phyloP scores from a whole-genome alignment of 78 protist species.

The Guillardia theta region DNA sequence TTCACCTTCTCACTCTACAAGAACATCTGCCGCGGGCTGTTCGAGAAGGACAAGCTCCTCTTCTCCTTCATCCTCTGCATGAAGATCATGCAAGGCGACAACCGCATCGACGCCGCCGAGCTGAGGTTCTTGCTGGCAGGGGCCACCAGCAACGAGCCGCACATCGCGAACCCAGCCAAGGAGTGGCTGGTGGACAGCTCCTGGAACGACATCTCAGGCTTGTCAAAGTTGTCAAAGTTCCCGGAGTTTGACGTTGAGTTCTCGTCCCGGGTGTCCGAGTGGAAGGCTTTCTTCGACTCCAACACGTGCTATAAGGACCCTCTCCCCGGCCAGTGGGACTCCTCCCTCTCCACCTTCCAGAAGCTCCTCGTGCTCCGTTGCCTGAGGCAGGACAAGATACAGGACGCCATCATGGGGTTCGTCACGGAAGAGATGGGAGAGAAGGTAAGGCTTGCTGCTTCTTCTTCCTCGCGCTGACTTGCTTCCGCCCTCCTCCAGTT shows the following conservation, averaged over 20 bases:
- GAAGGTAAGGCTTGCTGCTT: too few relatives aligned
- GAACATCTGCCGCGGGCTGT: slow-evolving; percentile 72
- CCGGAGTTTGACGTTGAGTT: slow-evolving; percentile 12
- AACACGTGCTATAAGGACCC: slow-evolving; percentile 27
- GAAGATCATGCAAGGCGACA: slow-evolving; percentile 29
- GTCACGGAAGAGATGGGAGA: slow-evolving; percentile 51
- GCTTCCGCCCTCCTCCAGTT: neutral
- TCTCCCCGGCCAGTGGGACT: slow-evolving; percentile 55
- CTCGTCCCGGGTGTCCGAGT: neutral
- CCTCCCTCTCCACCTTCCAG: slow-evolving; percentile 47
- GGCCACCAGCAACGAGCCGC: neutral
- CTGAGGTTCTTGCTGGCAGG: slow-evolving; percentile 72
- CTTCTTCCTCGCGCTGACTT: neutral
- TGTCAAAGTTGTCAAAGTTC: slow-evolving; percentile 43
- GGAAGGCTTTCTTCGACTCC: slow-evolving; percentile 47
- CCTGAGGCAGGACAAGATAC: slow-evolving; percentile 71
- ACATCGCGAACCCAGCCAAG: slow-evolving; percentile 54
- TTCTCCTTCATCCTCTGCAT: slow-evolving; percentile 65
- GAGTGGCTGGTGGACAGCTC: slow-evolving; percentile 66
- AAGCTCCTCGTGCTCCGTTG: slow-evolving; percentile 68
- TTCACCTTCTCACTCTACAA: slow-evolving; percentile 58
- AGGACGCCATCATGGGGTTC: slow-evolving; percentile 54
- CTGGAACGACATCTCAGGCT: slow-evolving; percentile 67
- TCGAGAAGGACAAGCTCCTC: slow-evolving; percentile 73
- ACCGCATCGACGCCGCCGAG: slow-evolving; percentile 22